phyloP scores from a whole-genome alignment of 2,329 filamentous ascomycete genomes.

The Xylogone sp. region DNA sequence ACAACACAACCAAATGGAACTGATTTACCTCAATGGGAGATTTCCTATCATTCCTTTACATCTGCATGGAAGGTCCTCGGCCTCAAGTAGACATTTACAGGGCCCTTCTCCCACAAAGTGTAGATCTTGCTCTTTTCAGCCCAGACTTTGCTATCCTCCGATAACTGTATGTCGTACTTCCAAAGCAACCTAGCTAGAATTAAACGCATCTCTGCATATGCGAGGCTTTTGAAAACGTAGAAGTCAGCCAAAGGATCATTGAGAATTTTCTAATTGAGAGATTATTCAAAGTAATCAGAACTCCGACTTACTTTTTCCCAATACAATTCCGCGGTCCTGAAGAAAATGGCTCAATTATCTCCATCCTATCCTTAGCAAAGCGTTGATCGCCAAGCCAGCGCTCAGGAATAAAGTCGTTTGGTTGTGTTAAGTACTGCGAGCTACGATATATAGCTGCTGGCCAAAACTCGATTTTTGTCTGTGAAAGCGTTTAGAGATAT shows the following conservation, averaged over 20 bases:
- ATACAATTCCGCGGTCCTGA: constrained; percentile 1
- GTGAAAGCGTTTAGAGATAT: too few species aligned
- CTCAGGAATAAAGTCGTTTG: constrained; percentile 31
- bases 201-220: constrained; percentile 7
- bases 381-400: constrained; percentile 27
- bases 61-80: too few species aligned
- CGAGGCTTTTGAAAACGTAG: constrained; percentile 2
- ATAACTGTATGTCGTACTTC: constrained; percentile 4
- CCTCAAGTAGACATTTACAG: not conserved
- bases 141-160: not conserved
- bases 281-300: too few species aligned
- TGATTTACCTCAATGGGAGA: too few species aligned
- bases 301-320: not conserved
- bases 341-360: constrained; percentile 1
- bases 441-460: too few species aligned
- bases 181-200: constrained; percentile 6
- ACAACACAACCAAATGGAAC: too few species aligned
- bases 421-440: too few species aligned
- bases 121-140: constrained; percentile 1
- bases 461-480: too few species aligned
- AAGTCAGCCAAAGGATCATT: not conserved
- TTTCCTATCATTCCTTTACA: too few species aligned
- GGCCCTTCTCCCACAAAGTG: constrained; percentile 5
- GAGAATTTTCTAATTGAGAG: too few species aligned
- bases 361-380: constrained; percentile 1